Evolutionary conservation across 768 basidiomycete species (phyloP).

Genomic region (Macrolepiota fuliginosa): DNA sequence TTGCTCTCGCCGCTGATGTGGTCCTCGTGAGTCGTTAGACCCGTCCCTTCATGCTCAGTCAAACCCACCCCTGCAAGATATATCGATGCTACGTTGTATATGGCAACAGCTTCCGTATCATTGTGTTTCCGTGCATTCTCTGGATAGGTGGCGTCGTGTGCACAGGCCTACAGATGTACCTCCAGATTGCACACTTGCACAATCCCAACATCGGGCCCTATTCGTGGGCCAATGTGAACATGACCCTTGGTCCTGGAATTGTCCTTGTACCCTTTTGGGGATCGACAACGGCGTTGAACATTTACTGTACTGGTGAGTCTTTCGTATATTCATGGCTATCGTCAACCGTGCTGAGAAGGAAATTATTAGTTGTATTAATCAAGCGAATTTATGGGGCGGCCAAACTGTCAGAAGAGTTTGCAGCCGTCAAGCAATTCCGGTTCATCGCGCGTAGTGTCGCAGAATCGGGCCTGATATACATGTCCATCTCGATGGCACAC

Average conservation of each 20-base stretch:
- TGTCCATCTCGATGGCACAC: slow-evolving; percentile 7
- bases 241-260: neutral
- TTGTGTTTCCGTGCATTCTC: neutral
- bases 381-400: neutral
- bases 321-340: neutral
- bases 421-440: neutral
- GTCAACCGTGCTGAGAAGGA: neutral
- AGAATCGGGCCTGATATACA: slow-evolving; percentile 6
- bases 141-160: slow-evolving; percentile 4
- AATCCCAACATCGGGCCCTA: slow-evolving; percentile 4
- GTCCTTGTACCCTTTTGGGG: slow-evolving; percentile 10
- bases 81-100: slow-evolving; percentile 5
- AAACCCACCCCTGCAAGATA: neutral
- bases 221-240: slow-evolving; percentile 3
- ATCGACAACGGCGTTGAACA: neutral
- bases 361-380: neutral
- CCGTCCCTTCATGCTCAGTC: neutral
- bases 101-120: neutral
- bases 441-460: slow-evolving; percentile 5
- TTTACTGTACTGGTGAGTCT: neutral
- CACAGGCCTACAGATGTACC: slow-evolving; percentile 5
- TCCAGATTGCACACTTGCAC: neutral
- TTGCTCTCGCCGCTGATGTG: slow-evolving; percentile 2
- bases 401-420: neutral
- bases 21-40: neutral